Base-by-base conservation (phyloP, 169 alveolate species). In the Plasmodium vivax region DNA sequence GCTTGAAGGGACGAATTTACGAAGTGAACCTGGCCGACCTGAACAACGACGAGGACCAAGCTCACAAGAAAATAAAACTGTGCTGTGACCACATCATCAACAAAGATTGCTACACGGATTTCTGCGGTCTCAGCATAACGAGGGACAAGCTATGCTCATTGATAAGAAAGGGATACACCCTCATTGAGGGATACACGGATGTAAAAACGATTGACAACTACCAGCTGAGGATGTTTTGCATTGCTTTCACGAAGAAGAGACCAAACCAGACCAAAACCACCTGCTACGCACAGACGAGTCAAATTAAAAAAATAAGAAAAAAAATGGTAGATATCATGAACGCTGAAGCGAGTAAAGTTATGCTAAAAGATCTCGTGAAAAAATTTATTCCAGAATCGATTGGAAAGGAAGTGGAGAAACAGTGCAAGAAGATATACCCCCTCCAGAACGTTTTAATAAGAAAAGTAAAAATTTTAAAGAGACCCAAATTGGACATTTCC, bases 161-260 rank as follows among this genome's bases (percentile, higher is more conserved):
- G 94, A 98, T 99, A 82, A 97, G 99, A 95, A 99, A 99, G 96
- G 98, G 99, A 98, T 99, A 98, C 96, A 97, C 99, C 38, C 97
- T 98, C 75, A 98, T 99, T 83, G 99, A 99, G 95, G 99, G 99
- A 93, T 98, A 96, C 95, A 98, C 99, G 68, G 99, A 99, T 82
- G 99, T 98, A 84, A 99, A 98, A 96, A 99, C 99, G 62, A 95
- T 97, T 36, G 99, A 99, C 92, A 99, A 99, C 56, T 98, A 98
- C 96, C 97, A 97, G 82, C 97, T 99, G 93, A 98, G 99, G 92
- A 96, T 99, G 98, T 99, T 99, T 97, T 97, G 99, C 96, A 98
- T 99, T 92, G 99, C 99, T 79, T 99, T 99, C 97, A 99, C 99
- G 62, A 98, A 98, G 92, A 98, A 97, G 96, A 97, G 98, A 88